These are phyloP conservation scores for Yamadazyma sp. DNA, from an alignment of 1,139 yeast genomes.

Conservation along the genomic window DNA sequence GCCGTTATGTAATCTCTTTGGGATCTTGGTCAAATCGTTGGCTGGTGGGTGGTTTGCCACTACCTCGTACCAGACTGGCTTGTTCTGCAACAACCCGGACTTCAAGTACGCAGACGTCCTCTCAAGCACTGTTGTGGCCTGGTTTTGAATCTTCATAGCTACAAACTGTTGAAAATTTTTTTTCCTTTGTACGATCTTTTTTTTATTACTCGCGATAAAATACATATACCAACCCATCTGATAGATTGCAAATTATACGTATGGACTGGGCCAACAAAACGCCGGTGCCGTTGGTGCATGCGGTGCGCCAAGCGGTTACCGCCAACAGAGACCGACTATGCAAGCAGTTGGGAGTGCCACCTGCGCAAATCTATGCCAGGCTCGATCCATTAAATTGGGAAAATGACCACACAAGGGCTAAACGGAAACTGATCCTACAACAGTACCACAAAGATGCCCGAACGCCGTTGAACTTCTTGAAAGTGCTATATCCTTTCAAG, in stretches of 20 bases:
- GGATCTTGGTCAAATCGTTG: slow-evolving; percentile 54
- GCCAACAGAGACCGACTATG: slow-evolving; percentile 1
- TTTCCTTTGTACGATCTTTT: background rate
- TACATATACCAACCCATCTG: background rate
- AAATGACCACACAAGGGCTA: slow-evolving; percentile 1
- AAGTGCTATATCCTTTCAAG: slow-evolving; percentile 7
- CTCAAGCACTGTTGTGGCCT: slow-evolving; percentile 71
- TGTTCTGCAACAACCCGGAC: slow-evolving; percentile 61
- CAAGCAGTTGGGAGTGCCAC: slow-evolving; percentile 2
- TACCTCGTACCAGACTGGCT: slow-evolving; percentile 87
- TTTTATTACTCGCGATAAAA: background rate
- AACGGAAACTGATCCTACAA: slow-evolving; percentile 1
- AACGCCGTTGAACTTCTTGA: slow-evolving; percentile 9
- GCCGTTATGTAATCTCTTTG: slow-evolving; percentile 31
- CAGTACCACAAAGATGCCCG: slow-evolving; percentile 3
- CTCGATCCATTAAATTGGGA: slow-evolving; percentile 3
- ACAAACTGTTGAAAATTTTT: slow-evolving; percentile 3
- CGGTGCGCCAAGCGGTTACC: slow-evolving; percentile 6
- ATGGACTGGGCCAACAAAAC: slow-evolving; percentile 3
- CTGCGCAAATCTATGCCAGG: background rate
- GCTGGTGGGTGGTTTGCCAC: slow-evolving; percentile 81
- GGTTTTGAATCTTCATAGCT: slow-evolving; percentile 64
- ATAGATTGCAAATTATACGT: slow-evolving; percentile 2
- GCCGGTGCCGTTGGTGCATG: slow-evolving; percentile 4
- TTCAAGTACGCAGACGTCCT: slow-evolving; percentile 71